Base-by-base conservation (phyloP, 2,329 filamentous ascomycete species). In the Fusarium keratoplasticum region DNA sequence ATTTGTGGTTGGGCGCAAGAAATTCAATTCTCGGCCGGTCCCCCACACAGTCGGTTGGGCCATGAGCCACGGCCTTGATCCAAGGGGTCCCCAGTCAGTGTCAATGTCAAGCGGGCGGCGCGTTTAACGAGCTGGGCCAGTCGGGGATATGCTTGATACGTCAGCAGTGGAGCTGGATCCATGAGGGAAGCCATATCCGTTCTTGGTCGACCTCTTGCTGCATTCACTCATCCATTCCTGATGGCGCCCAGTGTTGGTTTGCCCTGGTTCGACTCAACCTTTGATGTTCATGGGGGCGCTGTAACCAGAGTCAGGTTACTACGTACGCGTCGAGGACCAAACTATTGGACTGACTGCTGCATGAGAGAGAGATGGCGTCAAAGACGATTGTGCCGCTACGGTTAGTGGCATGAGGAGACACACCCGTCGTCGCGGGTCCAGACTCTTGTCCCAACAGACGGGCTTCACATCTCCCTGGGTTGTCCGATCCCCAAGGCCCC, bases 331-430 rank as follows among this genome's bases (percentile, higher is more conserved):
- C 50, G 27, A 31, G 27, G 50, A 50, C 33, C 55, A 35, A 42
- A 66, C 68, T 74, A 75, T 74, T 74, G 72, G 40, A 69, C 62
- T 62, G 64, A 50, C 61, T 27, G 52, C 61, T 61, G 57, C 64
- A 63, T 72, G 67, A 63, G 29, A 55, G 44, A 42, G 33, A 40
- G n/a, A 75, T 73, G 62, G 69, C 72, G 66, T 74, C 68, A 70
- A 74, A 31, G 55, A 59, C 60, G 64, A 42, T 47, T 64, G 67
- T 65, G 61, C 68, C 64, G 47, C 27, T 52, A 67, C 65, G 35
- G 25, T 63, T 73, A 73, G 72, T 73, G 69, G 38, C 27, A 73
- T 74, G 63, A 61, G 68, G 69, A 72, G 66, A 72, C 59, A 75
- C 36, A 75, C 29, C 72, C 60, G 42, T 74, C 69, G 55, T 69